Conservation (phyloP, 192 early-diverging fungal genomes). For the Bifiguratus adelaidae region DNA sequence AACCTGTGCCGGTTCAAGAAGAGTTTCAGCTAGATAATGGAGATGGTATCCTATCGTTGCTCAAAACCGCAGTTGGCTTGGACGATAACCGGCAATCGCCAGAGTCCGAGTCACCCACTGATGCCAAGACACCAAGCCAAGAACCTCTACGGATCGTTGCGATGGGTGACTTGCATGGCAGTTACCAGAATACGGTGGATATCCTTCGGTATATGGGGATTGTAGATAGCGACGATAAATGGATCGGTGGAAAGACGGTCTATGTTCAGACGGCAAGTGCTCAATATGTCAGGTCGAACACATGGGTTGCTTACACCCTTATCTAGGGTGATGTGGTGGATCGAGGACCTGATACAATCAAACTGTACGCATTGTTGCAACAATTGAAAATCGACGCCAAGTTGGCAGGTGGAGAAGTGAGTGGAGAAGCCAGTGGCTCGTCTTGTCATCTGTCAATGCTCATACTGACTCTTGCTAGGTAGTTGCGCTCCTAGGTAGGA, state of each 20-base stretch:
- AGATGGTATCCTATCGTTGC: too few species aligned
- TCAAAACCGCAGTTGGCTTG: too few species aligned
- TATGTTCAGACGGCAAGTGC: conserved; percentile 65
- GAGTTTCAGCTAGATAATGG: too few species aligned
- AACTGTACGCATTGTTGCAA: conserved; percentile 47
- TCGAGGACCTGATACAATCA: conserved; percentile 61
- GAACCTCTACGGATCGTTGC: conserved; percentile 55
- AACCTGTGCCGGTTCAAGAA: too few species aligned
- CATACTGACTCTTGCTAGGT: too few species aligned
- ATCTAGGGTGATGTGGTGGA: conserved; percentile 67
- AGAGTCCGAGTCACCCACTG: too few species aligned
- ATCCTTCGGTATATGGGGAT: conserved; percentile 48
- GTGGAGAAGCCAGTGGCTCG: too few species aligned
- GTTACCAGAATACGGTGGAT: conserved; percentile 32
- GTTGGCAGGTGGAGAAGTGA: conserved; percentile 26
- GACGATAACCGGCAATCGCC: too few species aligned
- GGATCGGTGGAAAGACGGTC: conserved; percentile 38
- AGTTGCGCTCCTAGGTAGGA: too few species aligned
- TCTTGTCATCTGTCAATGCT: too few species aligned
- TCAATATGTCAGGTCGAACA: conserved; percentile 8
- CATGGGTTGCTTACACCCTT: too few species aligned
- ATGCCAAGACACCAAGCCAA: too few species aligned
- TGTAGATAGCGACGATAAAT: conserved; percentile 40
- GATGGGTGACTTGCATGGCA: conserved; percentile 63
- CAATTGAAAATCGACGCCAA: conserved; percentile 43